Percentiles rank a stretch among this genome's conserved stretches.
Conservation (phyloP, 2,329 filamentous ascomycete genomes). For the Phialocephala subalpina region DNA sequence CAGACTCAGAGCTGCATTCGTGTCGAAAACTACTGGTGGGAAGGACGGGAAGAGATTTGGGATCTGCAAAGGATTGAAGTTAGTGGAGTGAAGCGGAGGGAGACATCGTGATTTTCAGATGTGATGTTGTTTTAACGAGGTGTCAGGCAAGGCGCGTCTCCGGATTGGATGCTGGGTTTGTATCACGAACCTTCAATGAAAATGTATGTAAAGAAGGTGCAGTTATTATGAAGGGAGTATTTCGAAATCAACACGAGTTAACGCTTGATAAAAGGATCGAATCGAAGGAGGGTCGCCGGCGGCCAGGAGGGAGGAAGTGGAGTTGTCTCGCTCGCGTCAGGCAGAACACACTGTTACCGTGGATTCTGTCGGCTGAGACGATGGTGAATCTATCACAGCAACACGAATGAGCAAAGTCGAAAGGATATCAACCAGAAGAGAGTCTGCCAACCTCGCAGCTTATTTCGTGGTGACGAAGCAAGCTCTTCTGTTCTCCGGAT, state of each 20-base stretch:
- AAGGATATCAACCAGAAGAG: slow-evolving; percentile 20
- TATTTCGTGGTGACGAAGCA: slow-evolving; percentile 22
- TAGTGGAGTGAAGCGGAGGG: slow-evolving; percentile 8
- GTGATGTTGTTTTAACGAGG: slow-evolving; percentile 32
- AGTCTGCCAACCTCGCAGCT: slow-evolving; percentile 33
- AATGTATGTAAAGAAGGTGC: slow-evolving; percentile 36
- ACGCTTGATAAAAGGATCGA: slow-evolving; percentile 49
- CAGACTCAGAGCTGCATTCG: slow-evolving; percentile 32
- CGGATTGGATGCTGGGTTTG: slow-evolving; percentile 19
- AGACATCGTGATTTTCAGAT: slow-evolving; percentile 14
- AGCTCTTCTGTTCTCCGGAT: slow-evolving; percentile 15
- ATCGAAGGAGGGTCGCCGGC: slow-evolving; percentile 62
- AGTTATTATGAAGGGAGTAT: slow-evolving; percentile 43
- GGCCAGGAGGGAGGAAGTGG: slow-evolving; percentile 51
- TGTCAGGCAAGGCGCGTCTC: slow-evolving; percentile 25
- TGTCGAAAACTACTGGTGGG: slow-evolving; percentile 23
- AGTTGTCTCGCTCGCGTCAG: slow-evolving; percentile 35
- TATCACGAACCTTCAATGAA: slow-evolving; percentile 43
- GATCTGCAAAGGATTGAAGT: slow-evolving; percentile 28
- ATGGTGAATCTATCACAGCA: slow-evolving; percentile 29
- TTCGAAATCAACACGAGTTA: slow-evolving; percentile 45
- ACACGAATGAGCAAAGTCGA: slow-evolving; percentile 17
- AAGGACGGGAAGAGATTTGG: slow-evolving; percentile 15
- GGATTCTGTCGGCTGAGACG: slow-evolving; percentile 28
- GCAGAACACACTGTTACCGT: slow-evolving; percentile 44